phyloP scores from a whole-genome alignment of 306 rosid genomes.

The Sechiopsis laciniata region DNA sequence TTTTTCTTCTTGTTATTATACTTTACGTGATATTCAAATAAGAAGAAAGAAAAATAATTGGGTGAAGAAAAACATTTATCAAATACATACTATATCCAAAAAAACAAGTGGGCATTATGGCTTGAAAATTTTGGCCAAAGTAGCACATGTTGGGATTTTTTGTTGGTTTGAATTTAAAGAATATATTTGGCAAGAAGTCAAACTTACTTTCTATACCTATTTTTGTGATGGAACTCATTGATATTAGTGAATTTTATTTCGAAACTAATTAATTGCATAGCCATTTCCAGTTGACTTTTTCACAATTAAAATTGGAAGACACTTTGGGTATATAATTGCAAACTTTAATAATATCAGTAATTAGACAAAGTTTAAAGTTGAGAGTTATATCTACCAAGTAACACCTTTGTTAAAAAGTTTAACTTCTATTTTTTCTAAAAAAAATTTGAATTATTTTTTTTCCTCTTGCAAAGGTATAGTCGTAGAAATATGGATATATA shows the following conservation, averaged over 20 bases:
- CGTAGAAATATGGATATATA: too few relatives aligned
- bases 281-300: neutral
- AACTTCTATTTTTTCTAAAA: neutral
- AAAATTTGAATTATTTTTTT: too few relatives aligned
- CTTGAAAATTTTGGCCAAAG: neutral
- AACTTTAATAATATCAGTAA: neutral
- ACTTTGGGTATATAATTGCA: neutral
- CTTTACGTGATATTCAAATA: neutral
- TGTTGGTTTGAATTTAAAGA: neutral
- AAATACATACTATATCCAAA: neutral
- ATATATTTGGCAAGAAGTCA: conserved; percentile 3
- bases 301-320: neutral
- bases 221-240: too few relatives aligned
- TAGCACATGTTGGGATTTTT: neutral
- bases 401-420: conserved; percentile 1
- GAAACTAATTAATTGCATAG: neutral
- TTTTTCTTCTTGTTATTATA: neutral
- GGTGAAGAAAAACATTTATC: neutral
- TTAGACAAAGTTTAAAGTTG: too few relatives aligned
- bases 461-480: too few relatives aligned
- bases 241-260: neutral
- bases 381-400: neutral
- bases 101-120: neutral
- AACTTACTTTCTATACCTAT: neutral
- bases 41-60: neutral